Conservation (phyloP, 2,329 filamentous ascomycete genomes). For the Parastagonospora nodorum region DNA sequence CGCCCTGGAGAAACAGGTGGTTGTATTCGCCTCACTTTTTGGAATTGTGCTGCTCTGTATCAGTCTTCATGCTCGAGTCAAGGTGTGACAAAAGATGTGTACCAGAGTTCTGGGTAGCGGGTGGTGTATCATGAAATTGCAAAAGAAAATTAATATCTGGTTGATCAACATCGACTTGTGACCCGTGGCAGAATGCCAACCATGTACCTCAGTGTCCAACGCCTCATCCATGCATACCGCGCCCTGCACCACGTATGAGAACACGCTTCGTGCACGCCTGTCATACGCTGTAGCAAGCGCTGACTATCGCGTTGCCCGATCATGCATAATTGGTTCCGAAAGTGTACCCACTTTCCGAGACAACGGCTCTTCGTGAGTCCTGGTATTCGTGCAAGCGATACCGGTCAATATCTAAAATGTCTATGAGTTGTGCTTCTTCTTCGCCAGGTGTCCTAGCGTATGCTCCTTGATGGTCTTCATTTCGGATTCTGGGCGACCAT, state of each 20-base stretch:
- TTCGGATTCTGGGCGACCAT: slow-evolving; percentile 48
- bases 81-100: neutral
- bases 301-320: slow-evolving; percentile 8
- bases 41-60: neutral
- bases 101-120: neutral
- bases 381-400: slow-evolving; percentile 1
- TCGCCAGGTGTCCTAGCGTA: slow-evolving; percentile 33
- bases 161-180: neutral
- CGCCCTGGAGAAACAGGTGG: slow-evolving; percentile 1
- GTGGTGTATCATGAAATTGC: slow-evolving; percentile 7
- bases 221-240: slow-evolving; percentile 32
- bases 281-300: slow-evolving; percentile 29
- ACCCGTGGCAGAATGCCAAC: slow-evolving; percentile 3
- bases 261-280: slow-evolving; percentile 22
- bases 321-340: slow-evolving; percentile 10
- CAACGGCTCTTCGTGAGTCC: neutral
- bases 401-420: neutral
- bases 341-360: slow-evolving; percentile 6
- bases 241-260: slow-evolving; percentile 27
- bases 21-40: slow-evolving; percentile 25
- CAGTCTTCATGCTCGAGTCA: too few species aligned
- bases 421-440: slow-evolving; percentile 27
- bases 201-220: slow-evolving; percentile 20
- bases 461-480: slow-evolving; percentile 44
- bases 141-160: neutral